Evolutionary conservation across 768 basidiomycete genomes (phyloP).

Genomic region (Suillus americanus): DNA sequence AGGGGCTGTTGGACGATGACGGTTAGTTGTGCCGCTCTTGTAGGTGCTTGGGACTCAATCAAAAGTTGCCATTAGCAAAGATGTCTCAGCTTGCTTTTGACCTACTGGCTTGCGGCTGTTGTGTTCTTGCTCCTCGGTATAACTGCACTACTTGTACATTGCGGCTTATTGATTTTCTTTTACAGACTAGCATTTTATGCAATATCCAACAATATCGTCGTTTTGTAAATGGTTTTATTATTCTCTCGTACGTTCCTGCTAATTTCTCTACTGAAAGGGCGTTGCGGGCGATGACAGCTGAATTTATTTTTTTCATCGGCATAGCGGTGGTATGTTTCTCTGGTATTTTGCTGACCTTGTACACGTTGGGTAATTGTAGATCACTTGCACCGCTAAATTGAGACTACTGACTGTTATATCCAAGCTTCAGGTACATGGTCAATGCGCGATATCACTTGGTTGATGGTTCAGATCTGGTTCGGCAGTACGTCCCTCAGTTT

Average conservation of each 20-base stretch:
- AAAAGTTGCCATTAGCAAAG: constrained; percentile 30
- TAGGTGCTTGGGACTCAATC: background rate
- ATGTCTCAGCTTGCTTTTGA: constrained; percentile 72
- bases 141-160: background rate
- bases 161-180: constrained; percentile 3
- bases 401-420: constrained; percentile 28
- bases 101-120: constrained; percentile 79
- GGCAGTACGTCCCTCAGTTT: constrained; percentile 71
- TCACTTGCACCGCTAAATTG: background rate
- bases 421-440: constrained; percentile 28
- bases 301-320: constrained; percentile 77
- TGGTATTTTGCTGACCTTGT: constrained; percentile 61
- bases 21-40: constrained; percentile 35
- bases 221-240: constrained; percentile 47
- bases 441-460: constrained; percentile 65
- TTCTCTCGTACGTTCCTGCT: constrained; percentile 7
- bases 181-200: constrained; percentile 75
- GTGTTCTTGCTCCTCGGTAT: constrained; percentile 81
- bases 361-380: constrained; percentile 42
- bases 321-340: constrained; percentile 82
- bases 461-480: constrained; percentile 88
- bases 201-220: constrained; percentile 74
- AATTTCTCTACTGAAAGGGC: constrained; percentile 46
- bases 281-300: constrained; percentile 77
- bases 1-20: constrained; percentile 56